Base-by-base conservation (phyloP, 768 basidiomycete genomes). In the Kondoa subrosea region DNA sequence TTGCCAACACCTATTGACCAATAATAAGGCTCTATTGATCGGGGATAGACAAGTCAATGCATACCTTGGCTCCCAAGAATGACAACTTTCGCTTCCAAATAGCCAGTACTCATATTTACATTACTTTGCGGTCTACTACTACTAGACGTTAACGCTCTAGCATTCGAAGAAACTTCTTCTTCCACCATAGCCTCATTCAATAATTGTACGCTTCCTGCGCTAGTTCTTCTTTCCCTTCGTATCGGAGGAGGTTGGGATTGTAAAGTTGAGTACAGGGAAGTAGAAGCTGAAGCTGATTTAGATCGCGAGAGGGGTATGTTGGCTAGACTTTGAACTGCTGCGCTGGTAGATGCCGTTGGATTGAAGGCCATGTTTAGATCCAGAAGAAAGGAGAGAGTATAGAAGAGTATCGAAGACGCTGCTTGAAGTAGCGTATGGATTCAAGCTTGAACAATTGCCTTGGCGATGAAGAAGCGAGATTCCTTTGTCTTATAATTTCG, bases 71-170 rank as follows among this genome's bases (percentile, higher is more conserved):
- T 67, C 0, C 74, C 74, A 25, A 75, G 63, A 1, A 70, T 25
- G 63, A 70, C 69, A 29, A 70, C 65, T 70, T 91, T 91, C 81
- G 92, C 92, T 73, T 91, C 90, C 67, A 92, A 60, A 27, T 14
- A 67, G 3, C 61, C 61, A 50, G 40, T 50, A 8, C 12, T 21
- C 8, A 21, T 8, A 21, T 50, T 50, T 21, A 8, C 40, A 50
- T 50, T 50, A 8, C 12, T 21, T 21, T 50, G 40, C 21, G 8
- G 40, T 50, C 40, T 8, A 50, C 40, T 50, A 50, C 21, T 50
- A n/a, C n/a, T n/a, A n/a, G n/a, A n/a, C 40, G 40, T 8, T 8
- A 21, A 8, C 40, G 40, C 8, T 8, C 40, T 8, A 50, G 40
- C 40, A 21, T 8, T 8, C 40, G 40, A 21, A 8, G 21, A 8